phyloP scores from a whole-genome alignment of 1,284 basidiomycete species.

The Cystobasidiaceae sp. region DNA sequence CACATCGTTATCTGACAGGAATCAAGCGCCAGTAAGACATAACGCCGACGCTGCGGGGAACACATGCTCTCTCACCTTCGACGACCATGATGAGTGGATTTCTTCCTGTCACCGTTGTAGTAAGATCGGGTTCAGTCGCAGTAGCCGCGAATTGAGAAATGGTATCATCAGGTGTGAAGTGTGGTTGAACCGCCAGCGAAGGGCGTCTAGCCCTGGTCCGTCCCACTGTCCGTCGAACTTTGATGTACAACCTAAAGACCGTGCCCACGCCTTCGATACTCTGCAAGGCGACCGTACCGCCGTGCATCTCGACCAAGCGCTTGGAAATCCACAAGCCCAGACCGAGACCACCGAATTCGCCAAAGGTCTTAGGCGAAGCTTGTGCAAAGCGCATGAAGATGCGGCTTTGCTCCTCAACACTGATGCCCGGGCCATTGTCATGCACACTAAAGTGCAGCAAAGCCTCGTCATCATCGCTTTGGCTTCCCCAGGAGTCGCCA shows the following conservation, averaged over 20 bases:
- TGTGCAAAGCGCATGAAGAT: constrained; percentile 37
- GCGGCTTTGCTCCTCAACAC: constrained; percentile 32
- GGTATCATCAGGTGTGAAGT: no score
- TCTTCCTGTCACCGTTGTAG: neutral
- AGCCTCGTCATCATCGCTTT: neutral
- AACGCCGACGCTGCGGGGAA: no score
- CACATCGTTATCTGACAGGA: constrained; percentile 30
- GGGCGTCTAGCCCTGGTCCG: no score
- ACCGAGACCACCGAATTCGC: constrained; percentile 32
- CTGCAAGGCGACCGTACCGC: constrained; percentile 36
- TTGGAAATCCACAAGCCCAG: constrained; percentile 35
- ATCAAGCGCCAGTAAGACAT: no score
- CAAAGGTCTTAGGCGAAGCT: constrained; percentile 37
- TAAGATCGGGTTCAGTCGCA: neutral
- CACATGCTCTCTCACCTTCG: constrained; percentile 31
- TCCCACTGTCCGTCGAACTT: neutral
- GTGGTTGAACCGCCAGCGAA: no score
- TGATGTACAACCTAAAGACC: constrained; percentile 33
- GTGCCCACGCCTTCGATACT: constrained; percentile 32
- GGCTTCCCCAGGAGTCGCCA: neutral
- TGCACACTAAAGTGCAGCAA: constrained; percentile 22
- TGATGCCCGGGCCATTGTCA: constrained; percentile 39
- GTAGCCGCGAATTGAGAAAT: neutral
- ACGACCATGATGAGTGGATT: constrained; percentile 25
- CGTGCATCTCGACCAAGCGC: constrained; percentile 38